Evolutionary conservation across 108 stramenopile genomes (phyloP).

Genomic region (Parietichytrium sp.): DNA sequence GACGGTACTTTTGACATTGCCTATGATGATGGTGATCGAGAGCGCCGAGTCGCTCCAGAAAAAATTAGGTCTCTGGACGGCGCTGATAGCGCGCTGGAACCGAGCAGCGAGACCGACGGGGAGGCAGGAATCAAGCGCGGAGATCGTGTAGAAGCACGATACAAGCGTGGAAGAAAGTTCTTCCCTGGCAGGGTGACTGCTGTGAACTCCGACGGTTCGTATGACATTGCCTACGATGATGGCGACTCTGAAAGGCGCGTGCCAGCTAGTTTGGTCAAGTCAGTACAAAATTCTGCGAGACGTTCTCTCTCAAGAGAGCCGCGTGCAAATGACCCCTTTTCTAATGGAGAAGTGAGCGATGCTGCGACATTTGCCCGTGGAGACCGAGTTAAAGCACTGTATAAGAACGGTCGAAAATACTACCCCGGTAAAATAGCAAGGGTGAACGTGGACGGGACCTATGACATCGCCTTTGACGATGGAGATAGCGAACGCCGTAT

Average conservation of each 20-base stretch:
- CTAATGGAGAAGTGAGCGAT: too few relatives aligned
- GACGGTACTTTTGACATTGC: conserved; percentile 54
- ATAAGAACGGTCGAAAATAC: conserved; percentile 44
- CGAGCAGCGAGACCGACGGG: background rate
- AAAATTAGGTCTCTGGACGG: background rate
- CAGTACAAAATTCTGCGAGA: background rate
- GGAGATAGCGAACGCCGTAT: background rate
- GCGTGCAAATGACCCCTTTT: too few relatives aligned
- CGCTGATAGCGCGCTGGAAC: too few relatives aligned
- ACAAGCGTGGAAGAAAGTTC: background rate
- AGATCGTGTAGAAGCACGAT: conserved; percentile 26
- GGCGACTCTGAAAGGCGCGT: conserved; percentile 45
- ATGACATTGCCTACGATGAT: conserved; percentile 43
- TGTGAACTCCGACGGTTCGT: conserved; percentile 39
- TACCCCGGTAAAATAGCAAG: conserved; percentile 52
- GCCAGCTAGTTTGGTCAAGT: background rate
- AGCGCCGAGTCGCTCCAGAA: conserved; percentile 15
- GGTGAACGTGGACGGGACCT: conserved; percentile 56
- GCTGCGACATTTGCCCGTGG: background rate
- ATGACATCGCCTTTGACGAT: conserved; percentile 48
- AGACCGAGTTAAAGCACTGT: conserved; percentile 11
- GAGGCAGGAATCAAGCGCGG: background rate
- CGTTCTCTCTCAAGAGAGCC: too few relatives aligned
- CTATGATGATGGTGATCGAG: conserved; percentile 55
- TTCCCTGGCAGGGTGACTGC: conserved; percentile 36